Conservation (phyloP, 108 stramenopile genomes). For the Discostella pseudostelligera region DNA sequence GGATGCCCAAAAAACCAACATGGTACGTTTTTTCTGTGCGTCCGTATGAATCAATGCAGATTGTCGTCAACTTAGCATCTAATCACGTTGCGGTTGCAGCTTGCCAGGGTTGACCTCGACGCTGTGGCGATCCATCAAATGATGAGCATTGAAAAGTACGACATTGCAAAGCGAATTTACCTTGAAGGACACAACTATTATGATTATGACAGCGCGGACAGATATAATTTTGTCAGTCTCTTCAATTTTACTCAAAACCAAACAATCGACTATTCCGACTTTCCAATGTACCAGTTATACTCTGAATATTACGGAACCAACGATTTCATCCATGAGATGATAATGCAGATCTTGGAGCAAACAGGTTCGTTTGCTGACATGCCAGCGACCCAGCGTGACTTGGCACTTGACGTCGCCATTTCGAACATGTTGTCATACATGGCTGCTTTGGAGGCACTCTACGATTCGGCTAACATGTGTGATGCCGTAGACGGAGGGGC, state of each 20-base stretch:
- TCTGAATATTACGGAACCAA: constrained; percentile 13
- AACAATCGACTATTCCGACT: constrained; percentile 30
- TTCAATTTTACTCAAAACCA: constrained; percentile 31
- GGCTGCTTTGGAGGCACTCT: constrained; percentile 59
- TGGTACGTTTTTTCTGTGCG: constrained; percentile 29
- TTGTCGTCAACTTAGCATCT: background rate
- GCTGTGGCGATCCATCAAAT: constrained; percentile 65
- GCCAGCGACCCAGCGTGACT: constrained; percentile 56
- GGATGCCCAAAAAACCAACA: constrained; percentile 39
- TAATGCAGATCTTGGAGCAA: constrained; percentile 43
- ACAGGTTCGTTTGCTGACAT: constrained; percentile 18
- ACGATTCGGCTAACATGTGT: constrained; percentile 59
- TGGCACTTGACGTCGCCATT: constrained; percentile 48
- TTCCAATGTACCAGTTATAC: constrained; percentile 22
- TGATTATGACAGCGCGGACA: constrained; percentile 27
- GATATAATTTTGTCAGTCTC: constrained; percentile 35
- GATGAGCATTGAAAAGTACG: constrained; percentile 65
- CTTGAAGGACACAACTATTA: constrained; percentile 45
- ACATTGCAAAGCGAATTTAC: constrained; percentile 32
- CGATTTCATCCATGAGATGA: constrained; percentile 54
- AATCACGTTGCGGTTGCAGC: constrained; percentile 23
- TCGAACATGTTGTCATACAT: constrained; percentile 67
- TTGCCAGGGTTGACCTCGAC: constrained; percentile 70
- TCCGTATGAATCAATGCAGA: background rate
- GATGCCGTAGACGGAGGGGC: constrained; percentile 3